Conservation (phyloP, 768 basidiomycete genomes). For the Infundibulicybe gibba region DNA sequence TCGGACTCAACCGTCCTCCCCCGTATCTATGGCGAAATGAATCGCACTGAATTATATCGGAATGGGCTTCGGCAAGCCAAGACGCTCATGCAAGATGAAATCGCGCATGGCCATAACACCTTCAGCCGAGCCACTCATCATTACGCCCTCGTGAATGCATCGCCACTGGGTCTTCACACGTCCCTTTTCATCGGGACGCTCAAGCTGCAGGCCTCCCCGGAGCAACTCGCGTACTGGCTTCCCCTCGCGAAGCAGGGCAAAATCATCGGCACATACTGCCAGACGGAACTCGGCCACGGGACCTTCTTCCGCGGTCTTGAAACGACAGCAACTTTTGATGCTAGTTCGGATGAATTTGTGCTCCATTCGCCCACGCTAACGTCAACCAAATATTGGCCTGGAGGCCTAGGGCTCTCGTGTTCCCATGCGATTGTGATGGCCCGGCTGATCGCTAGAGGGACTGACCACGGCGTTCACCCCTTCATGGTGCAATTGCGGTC, state of each 20-base stretch:
- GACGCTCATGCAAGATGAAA: constrained; percentile 14
- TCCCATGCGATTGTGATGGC: constrained; percentile 14
- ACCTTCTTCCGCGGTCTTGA: constrained; percentile 20
- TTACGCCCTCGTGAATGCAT: constrained; percentile 15
- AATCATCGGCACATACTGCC: constrained; percentile 11
- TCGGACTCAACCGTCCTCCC: constrained; percentile 5
- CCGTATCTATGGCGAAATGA: constrained; percentile 10
- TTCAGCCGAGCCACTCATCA: constrained; percentile 12
- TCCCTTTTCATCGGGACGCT: constrained; percentile 19
- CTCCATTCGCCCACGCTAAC: not conserved
- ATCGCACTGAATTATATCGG: constrained; percentile 16
- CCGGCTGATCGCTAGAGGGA: constrained; percentile 3
- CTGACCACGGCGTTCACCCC: constrained; percentile 18
- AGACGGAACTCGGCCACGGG: constrained; percentile 20
- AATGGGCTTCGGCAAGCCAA: constrained; percentile 17
- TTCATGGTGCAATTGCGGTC: constrained; percentile 23
- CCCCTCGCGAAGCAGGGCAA: constrained; percentile 15
- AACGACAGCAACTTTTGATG: constrained; percentile 15
- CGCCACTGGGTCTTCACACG: constrained; percentile 20
- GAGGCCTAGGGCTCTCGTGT: constrained; percentile 16
- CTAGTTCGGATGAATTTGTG: too few species aligned
- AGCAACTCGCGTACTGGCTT: constrained; percentile 19
- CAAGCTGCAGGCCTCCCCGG: constrained; percentile 15
- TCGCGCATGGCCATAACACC: constrained; percentile 8
- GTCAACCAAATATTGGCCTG: constrained; percentile 22